Evolutionary conservation across 2,329 filamentous ascomycete genomes (phyloP).

Genomic region (Corinectria fuckeliana): DNA sequence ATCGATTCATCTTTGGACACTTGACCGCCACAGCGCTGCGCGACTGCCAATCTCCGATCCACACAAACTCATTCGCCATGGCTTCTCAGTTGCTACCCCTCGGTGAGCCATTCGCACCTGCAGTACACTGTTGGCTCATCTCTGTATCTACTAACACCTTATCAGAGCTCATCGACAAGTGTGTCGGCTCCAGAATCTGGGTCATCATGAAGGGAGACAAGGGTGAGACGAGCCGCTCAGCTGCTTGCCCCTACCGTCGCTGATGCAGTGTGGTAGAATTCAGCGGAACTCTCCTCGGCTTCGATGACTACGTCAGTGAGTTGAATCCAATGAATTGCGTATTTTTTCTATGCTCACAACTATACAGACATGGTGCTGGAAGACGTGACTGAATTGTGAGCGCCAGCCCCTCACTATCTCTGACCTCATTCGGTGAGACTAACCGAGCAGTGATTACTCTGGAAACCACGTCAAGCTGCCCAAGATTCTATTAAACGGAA

Average conservation of each 20-base stretch:
- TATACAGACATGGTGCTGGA: constrained; percentile 92
- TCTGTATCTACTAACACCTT: constrained; percentile 27
- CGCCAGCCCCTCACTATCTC: neutral
- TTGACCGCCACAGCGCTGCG: neutral
- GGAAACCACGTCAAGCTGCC: constrained; percentile 87
- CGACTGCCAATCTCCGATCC: constrained; percentile 1
- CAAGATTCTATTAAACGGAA: constrained; percentile 95
- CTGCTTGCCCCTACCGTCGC: neutral
- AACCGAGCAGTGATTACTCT: constrained; percentile 78
- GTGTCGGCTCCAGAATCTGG: constrained; percentile 97
- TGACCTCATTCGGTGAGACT: constrained; percentile 7
- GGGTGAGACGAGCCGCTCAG: constrained; percentile 59
- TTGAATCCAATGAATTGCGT: constrained; percentile 43
- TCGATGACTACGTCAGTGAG: constrained; percentile 99
- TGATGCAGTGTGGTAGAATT: constrained; percentile 70
- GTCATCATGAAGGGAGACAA: constrained; percentile 99
- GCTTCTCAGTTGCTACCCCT: constrained; percentile 76
- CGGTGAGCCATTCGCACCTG: constrained; percentile 53
- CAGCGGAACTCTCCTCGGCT: constrained; percentile 90
- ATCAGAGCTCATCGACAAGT: constrained; percentile 97
- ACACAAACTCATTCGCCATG: constrained; percentile 53
- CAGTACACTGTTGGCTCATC: neutral
- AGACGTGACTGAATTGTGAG: constrained; percentile 95
- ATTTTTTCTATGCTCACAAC: constrained; percentile 28
- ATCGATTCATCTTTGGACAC: neutral